Evolutionary conservation across 345 rosid species (phyloP), one percentile per base, ranked within the genome.

Genomic region (Physaria fendleri): DNA sequence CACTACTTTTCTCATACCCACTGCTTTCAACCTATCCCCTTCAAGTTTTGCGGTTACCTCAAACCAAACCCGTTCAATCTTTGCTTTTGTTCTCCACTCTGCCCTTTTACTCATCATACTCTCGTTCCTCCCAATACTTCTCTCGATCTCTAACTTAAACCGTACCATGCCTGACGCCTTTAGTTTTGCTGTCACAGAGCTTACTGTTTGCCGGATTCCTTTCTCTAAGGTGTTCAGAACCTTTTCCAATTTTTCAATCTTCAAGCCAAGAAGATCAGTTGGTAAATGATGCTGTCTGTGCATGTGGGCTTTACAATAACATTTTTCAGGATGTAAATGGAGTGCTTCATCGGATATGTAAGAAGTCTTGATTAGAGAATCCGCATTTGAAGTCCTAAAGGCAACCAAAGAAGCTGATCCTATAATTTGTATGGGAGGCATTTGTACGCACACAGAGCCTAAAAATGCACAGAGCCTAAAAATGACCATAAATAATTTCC

Each of bases 81-180:
- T 71, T 2, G 86, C 88, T 69, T 68, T 83, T 10, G 87, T 80
- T 64, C 90, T 83, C 94, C 94, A 83, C 37, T 77, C 81, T 9
- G 71, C 76, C 34, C 20, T 64, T 4, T 56, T 66, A n/a, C n/a
- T 40, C 15, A 18, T 52, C 3, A 9, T 38, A 62, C 77, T 78
- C 74, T 76, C 78, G 10, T 74, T 81, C 16, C 48, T 69, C 4
- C 65, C 76, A 3, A 75, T 61, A 20, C 64, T 63, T 68, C 77
- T 83, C 67, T 81, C 88, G 38, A 88, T 22, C 42, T 81, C 93
- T 49, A 88, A 55, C 74, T 73, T 82, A 71, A 88, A 81, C 37
- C 76, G 71, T 14, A 80, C 2, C 8, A 83, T 37, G 2, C 77
- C 65, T 33, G 83, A 76, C 1, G 79, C 87, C 29, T 74, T 83